Evolutionary conservation across 2,329 filamentous ascomycete species (phyloP).

Genomic region (Hortaea werneckii): DNA sequence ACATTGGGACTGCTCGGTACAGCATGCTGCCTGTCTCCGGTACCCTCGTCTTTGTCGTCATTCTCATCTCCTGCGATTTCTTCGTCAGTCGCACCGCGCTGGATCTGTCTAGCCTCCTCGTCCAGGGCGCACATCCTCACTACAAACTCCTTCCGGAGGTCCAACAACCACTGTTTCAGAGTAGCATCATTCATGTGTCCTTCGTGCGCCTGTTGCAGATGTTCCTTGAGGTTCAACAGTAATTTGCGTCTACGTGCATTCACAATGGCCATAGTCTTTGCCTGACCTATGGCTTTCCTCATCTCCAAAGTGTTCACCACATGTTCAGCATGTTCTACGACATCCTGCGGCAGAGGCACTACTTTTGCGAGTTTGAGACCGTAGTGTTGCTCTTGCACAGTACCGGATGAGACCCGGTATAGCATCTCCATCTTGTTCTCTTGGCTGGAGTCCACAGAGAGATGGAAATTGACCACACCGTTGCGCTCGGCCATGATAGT

Average conservation of each 20-base stretch:
- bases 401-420: slow-evolving; percentile 69
- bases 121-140: slow-evolving; percentile 59
- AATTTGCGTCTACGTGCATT: slow-evolving; percentile 59
- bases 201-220: slow-evolving; percentile 56
- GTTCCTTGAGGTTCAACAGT: slow-evolving; percentile 61
- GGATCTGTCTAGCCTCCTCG: slow-evolving; percentile 21
- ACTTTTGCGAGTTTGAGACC: slow-evolving; percentile 72
- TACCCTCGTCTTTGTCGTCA: no score
- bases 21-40: no score
- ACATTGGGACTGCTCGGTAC: no score
- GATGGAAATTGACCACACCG: slow-evolving; percentile 74
- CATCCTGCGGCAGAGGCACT: slow-evolving; percentile 57
- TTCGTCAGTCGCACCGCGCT: background rate
- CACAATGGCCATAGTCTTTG: slow-evolving; percentile 48
- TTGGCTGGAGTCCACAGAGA: slow-evolving; percentile 53
- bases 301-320: slow-evolving; percentile 54
- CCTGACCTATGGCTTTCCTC: slow-evolving; percentile 30
- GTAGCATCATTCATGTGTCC: slow-evolving; percentile 55
- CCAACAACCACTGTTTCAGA: slow-evolving; percentile 53
- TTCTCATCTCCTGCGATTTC: no score
- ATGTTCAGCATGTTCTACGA: slow-evolving; percentile 58
- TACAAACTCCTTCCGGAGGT: slow-evolving; percentile 66
- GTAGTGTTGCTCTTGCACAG: slow-evolving; percentile 63
- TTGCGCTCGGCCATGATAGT: slow-evolving; percentile 62
- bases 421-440: slow-evolving; percentile 69